Conservation (phyloP, 192 early-diverging fungal species). For the Cetraspora pellucida region DNA sequence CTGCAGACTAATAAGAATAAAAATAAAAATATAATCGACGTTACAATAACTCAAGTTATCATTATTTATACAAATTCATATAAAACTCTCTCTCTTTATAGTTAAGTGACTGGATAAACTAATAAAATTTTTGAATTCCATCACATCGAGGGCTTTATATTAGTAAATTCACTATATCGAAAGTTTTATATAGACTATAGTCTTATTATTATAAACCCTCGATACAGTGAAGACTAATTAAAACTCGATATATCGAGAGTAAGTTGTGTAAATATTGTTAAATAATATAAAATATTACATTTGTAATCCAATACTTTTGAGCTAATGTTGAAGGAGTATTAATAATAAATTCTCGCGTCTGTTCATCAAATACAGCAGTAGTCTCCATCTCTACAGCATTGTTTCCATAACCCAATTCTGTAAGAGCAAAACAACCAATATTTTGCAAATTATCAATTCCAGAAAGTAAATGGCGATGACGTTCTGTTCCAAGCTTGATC, state of each 20-base stretch:
- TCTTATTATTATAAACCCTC: neutral
- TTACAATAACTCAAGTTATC: too few relatives aligned
- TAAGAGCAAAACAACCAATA: constrained; percentile 77
- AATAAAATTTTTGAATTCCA: too few relatives aligned
- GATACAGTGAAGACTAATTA: too few relatives aligned
- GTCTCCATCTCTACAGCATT: constrained; percentile 85
- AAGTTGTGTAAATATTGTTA: neutral
- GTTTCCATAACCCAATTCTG: constrained; percentile 80
- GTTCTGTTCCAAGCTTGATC: constrained; percentile 73
- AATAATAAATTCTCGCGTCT: constrained; percentile 71
- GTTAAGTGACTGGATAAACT: too few relatives aligned
- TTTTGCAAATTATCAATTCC: constrained; percentile 66
- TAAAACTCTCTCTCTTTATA: too few relatives aligned
- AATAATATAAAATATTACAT: constrained; percentile 48
- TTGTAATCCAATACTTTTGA: constrained; percentile 85
- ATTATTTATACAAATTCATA: too few relatives aligned
- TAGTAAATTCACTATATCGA: neutral
- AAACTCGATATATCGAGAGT: too few relatives aligned
- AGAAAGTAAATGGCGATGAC: constrained; percentile 65
- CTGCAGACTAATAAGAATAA: constrained; percentile 48
- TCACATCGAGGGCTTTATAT: too few relatives aligned
- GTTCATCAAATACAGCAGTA: constrained; percentile 55
- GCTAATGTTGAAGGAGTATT: constrained; percentile 71
- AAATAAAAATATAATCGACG: neutral
- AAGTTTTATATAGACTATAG: neutral